Base-by-base conservation (phyloP, 495 filamentous ascomycete genomes). In the Tuber borchii region DNA sequence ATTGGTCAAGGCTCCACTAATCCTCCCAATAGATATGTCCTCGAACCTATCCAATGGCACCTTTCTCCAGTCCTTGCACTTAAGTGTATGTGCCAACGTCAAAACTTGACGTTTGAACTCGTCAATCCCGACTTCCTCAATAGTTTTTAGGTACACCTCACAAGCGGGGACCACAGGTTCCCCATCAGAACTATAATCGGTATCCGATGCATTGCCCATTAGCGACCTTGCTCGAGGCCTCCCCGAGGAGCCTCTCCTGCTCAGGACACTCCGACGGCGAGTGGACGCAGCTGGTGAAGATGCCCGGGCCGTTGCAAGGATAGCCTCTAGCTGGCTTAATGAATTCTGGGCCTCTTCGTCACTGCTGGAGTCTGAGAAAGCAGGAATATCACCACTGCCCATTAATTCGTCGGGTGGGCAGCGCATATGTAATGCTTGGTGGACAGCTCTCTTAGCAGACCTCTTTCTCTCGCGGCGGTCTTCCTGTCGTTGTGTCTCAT, bases 1-100 rank as follows among this genome's bases (percentile, higher is more conserved):
- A 83, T 99, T 99, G 5, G 95, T 99, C 82, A 98, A 85, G 22
- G 95, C 95, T 72, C 95, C 95, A 82, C 94, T 97, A 19, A 99
- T 89, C 22, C 94, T 90, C 83, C 92, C 88, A 40, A 98, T 91
- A 22, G 89, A 89, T 69, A 99, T 91, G 39, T 93, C 90, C 56
- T 82, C 85, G 75, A 89, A 89, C 65, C 83, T 80, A 12, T 97
- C 93, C 79, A 97, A 86, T 9, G 93, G 87, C 2, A 99, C 88
- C 74, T 89, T 89, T 70, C 94, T 90, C 95, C 95, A 99, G 8
- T 94, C 91, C 84, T 93, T 94, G 51, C 97, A 87, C 71, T 89
- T 88, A 72, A 99, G 86, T 0, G 95, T 99, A 85, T 98, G 96
- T 2, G 93, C 87, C 70, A 98, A 85, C 65, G 92, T 91, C 76